Evolutionary conservation across 1,284 basidiomycete genomes (phyloP), one percentile per base, ranked within the genome.

Genomic region (Veloboletus limbatus): DNA sequence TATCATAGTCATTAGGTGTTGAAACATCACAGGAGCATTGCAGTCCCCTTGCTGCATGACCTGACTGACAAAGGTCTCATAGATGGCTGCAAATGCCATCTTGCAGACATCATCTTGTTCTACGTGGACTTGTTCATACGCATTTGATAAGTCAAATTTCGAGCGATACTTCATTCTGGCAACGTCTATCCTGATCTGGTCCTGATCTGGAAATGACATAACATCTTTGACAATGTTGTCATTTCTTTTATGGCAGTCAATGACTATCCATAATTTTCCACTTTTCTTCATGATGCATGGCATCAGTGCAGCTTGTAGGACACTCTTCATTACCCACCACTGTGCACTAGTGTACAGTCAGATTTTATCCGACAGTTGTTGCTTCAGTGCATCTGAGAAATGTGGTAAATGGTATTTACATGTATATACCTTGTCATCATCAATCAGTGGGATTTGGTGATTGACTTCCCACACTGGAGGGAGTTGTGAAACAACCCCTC

Each of bases 41-140:
- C 58, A 62, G 40, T 70, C 63, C 0, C 63, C 66, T 32, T 65
- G 57, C 43, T 70, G 68, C 55, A 69, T 62, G 0, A 68, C 60
- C 0, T 47, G 38, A 21, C 60, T 66, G 0, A 55, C 13, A 36
- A 56, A 62, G 1, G 55, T 65, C 0, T 58, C 63, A 32, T 47
- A 54, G 1, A 54, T 20, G 3, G 27, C 41, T 2, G 32, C 0
- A 10, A 46, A 41, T 2, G 22, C 33, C 0, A 3, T 41, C 21
- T 43, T 57, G n/a, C 17, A 41, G 5, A 67, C 31, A 18, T 63
- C 48, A 1, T 57, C 53, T 2, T 33, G 20, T 0, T n/a, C n/a
- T 48, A 69, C 43, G 0, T 54, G 33, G 0, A 68, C 68, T 37
- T 71, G 69, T 39, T 71, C 60, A 49, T 70, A 71, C 0, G 58